Percentiles rank a stretch among this genome's conserved stretches.
These are phyloP conservation scores for Tremella fuciformis DNA, from an alignment of 768 basidiomycete species.

Conservation along the genomic window DNA sequence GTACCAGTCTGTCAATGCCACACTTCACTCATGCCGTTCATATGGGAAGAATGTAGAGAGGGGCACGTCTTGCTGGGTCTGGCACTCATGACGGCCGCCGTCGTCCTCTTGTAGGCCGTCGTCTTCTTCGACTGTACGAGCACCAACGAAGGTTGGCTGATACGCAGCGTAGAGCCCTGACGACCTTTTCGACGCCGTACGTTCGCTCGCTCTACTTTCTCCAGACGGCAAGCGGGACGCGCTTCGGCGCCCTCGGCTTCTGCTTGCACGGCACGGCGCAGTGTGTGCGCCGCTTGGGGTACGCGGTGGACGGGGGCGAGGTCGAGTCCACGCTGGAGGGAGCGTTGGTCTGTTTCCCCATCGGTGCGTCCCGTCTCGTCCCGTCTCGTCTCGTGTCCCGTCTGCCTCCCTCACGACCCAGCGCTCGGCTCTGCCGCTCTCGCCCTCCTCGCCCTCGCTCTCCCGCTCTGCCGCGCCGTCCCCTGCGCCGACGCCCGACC, in stretches of 20 bases:
- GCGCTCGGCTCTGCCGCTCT: too few species aligned
- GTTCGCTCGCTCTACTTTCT: constrained; percentile 43
- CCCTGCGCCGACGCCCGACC: not conserved
- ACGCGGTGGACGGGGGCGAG: constrained; percentile 16
- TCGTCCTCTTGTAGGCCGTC: constrained; percentile 17
- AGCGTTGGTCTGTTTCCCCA: constrained; percentile 25
- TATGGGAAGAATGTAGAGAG: constrained; percentile 20
- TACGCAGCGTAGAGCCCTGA: constrained; percentile 25
- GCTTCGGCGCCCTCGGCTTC: constrained; percentile 28
- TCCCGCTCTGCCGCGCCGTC: not conserved
- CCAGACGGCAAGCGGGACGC: not conserved
- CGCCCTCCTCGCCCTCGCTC: too few species aligned
- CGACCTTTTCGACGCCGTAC: constrained; percentile 46
- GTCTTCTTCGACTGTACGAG: too few species aligned
- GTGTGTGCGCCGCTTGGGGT: constrained; percentile 20
- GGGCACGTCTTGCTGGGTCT: constrained; percentile 25
- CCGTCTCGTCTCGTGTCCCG: too few species aligned
- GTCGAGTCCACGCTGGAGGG: constrained; percentile 29
- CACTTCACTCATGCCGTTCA: not conserved
- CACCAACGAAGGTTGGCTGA: not conserved
- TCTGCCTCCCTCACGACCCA: too few species aligned
- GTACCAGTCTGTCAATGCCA: too few species aligned
- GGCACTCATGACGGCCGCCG: constrained; percentile 7
- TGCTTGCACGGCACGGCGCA: constrained; percentile 21
- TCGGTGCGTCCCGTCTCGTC: constrained; percentile 25